Percentiles rank a stretch among this genome's conserved stretches.
These are phyloP conservation scores for Echeveria elegans DNA, from an alignment of 164 flowering plant species.

Conservation along the genomic window DNA sequence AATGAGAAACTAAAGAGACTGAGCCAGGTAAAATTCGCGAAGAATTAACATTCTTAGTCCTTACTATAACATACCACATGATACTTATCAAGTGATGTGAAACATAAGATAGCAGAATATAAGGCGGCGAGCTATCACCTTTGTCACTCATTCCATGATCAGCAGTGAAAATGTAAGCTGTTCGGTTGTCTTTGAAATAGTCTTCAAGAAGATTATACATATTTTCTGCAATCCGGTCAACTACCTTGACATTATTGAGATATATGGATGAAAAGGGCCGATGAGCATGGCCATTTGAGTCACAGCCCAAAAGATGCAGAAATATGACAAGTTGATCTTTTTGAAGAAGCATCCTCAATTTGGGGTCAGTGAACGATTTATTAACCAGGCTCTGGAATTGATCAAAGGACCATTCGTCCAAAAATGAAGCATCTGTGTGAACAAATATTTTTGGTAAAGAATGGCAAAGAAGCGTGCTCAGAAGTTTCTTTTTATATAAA, in stretches of 20 bases:
- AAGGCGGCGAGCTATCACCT: constrained; percentile 38
- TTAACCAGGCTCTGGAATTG: constrained; percentile 77
- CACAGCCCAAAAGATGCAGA: constrained; percentile 93
- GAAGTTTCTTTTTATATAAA: no score
- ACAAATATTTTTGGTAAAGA: constrained; percentile 27
- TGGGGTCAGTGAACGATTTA: constrained; percentile 57
- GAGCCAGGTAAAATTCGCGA: not conserved
- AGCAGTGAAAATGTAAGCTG: constrained; percentile 93
- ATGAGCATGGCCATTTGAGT: constrained; percentile 98
- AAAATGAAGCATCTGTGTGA: constrained; percentile 92
- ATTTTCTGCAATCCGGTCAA: constrained; percentile 66
- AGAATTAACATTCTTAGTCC: not conserved
- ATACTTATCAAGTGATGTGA: not conserved
- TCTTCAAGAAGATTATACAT: constrained; percentile 66
- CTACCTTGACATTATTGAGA: constrained; percentile 93
- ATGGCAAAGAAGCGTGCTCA: constrained; percentile 14
- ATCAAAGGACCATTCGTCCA: constrained; percentile 98
- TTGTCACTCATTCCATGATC: constrained; percentile 99
- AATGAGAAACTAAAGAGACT: not conserved
- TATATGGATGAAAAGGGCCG: constrained; percentile 83
- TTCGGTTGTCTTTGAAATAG: constrained; percentile 77
- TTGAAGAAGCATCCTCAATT: constrained; percentile 57
- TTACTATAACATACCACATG: not conserved
- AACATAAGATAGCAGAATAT: not conserved
- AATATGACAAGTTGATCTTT: constrained; percentile 74